phyloP scores from a whole-genome alignment of 352 stramenopile genomes.

The Phytophthora quininea region DNA sequence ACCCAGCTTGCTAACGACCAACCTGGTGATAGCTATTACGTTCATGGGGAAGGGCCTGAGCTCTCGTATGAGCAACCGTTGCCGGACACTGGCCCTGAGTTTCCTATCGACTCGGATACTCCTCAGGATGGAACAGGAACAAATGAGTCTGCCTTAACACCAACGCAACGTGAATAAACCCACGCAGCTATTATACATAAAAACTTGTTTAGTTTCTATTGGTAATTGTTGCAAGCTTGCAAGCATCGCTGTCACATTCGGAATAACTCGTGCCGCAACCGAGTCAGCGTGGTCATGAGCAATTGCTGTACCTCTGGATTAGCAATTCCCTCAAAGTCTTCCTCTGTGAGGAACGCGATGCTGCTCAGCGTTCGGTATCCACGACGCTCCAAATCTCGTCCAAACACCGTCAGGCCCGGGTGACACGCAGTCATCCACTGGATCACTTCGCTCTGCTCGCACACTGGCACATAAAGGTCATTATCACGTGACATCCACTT shows the following conservation, averaged over 20 bases:
- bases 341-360: constrained; percentile 84
- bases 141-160: not conserved
- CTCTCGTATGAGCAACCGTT: constrained; percentile 9
- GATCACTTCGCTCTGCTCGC: constrained; percentile 79
- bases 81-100: not conserved
- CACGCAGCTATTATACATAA: not conserved
- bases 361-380: constrained; percentile 79
- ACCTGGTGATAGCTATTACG: constrained; percentile 8
- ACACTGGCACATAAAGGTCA: constrained; percentile 42
- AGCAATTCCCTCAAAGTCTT: constrained; percentile 53
- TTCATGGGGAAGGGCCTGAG: constrained; percentile 1
- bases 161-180: not conserved
- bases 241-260: constrained; percentile 62
- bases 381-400: constrained; percentile 58
- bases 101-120: not conserved
- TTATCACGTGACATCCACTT: not conserved
- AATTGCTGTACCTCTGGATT: constrained; percentile 43
- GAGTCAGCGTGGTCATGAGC: constrained; percentile 69
- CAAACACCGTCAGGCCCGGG: constrained; percentile 64
- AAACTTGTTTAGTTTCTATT: constrained; percentile 20
- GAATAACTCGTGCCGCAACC: constrained; percentile 80
- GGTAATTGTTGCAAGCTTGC: constrained; percentile 4
- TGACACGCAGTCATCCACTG: constrained; percentile 88
- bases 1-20: not conserved
- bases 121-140: too few species aligned